Conservation (phyloP, 148 eudicot genomes). For the Heliosperma pusillum region DNA sequence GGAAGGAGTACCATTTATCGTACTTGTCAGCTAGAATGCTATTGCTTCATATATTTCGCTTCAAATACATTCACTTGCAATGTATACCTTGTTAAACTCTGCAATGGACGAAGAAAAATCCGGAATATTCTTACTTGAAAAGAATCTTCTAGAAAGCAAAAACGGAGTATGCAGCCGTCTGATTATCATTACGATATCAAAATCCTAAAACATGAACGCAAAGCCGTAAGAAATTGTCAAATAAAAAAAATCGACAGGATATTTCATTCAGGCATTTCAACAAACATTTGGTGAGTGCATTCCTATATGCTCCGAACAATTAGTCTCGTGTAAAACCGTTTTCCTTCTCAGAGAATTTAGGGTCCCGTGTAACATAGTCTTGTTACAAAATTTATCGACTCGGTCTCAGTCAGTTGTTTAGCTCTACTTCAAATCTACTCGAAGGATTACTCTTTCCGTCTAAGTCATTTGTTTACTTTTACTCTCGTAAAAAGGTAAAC, state of each 20-base stretch:
- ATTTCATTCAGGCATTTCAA: constrained; percentile 1
- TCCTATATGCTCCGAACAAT: too few species aligned
- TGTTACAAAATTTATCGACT: too few species aligned
- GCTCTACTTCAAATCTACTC: too few species aligned
- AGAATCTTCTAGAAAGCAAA: neutral
- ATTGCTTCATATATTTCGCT: neutral
- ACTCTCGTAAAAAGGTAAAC: too few species aligned
- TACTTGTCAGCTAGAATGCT: neutral
- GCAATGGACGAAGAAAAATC: constrained; percentile 50
- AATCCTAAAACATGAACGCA: neutral
- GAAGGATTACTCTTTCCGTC: too few species aligned
- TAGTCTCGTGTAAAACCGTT: neutral
- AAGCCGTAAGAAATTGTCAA: neutral
- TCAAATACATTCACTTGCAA: neutral
- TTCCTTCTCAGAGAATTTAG: too few species aligned
- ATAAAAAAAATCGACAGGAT: neutral
- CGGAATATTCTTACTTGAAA: constrained; percentile 36
- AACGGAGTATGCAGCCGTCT: neutral
- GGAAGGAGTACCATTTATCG: too few species aligned
- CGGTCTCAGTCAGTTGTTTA: too few species aligned
- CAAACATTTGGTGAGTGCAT: constrained; percentile 1
- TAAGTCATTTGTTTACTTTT: too few species aligned
- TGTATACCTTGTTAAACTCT: constrained; percentile 67
- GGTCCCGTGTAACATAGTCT: too few species aligned
- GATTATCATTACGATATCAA: neutral